phyloP scores from a whole-genome alignment of 768 basidiomycete genomes.

The Mycena capillaripes region DNA sequence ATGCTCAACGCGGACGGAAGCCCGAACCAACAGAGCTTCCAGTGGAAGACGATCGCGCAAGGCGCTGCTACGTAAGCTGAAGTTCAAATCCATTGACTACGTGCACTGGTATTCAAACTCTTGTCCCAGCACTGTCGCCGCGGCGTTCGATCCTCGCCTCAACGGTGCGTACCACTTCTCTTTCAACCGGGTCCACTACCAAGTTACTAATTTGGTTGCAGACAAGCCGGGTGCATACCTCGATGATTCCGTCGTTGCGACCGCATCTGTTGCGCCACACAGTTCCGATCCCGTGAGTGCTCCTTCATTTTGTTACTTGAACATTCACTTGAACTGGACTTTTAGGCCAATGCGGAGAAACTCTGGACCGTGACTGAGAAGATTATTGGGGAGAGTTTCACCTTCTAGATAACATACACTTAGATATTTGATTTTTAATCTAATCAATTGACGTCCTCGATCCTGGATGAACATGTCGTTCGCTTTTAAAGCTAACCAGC shows the following conservation, averaged over 20 bases:
- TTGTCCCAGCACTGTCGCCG: slow-evolving; percentile 3
- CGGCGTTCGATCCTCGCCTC: slow-evolving; percentile 21
- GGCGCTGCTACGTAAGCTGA: slow-evolving; percentile 15
- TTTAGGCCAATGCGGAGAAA: slow-evolving; percentile 8
- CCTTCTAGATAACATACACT: slow-evolving; percentile 4
- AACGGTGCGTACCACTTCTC: background rate
- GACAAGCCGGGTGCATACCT: slow-evolving; percentile 9
- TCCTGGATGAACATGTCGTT: no score
- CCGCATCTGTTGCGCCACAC: slow-evolving; percentile 1
- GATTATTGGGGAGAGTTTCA: slow-evolving; percentile 18
- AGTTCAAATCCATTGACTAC: background rate
- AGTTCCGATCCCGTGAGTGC: slow-evolving; percentile 7
- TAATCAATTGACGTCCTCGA: no score
- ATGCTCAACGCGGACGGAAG: background rate
- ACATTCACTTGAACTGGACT: background rate
- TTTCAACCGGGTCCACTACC: no score
- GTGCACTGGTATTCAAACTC: background rate
- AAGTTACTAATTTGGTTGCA: background rate
- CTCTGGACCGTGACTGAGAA: slow-evolving; percentile 21
- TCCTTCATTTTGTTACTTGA: no score
- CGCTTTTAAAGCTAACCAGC: no score
- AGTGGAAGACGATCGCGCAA: slow-evolving; percentile 15
- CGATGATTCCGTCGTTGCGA: slow-evolving; percentile 8
- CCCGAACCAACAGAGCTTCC: background rate
- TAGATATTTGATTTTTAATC: no score